These are phyloP conservation scores for Ammopiptanthus mongolicus DNA, from an alignment of 306 rosid genomes.

Conservation along the genomic window DNA sequence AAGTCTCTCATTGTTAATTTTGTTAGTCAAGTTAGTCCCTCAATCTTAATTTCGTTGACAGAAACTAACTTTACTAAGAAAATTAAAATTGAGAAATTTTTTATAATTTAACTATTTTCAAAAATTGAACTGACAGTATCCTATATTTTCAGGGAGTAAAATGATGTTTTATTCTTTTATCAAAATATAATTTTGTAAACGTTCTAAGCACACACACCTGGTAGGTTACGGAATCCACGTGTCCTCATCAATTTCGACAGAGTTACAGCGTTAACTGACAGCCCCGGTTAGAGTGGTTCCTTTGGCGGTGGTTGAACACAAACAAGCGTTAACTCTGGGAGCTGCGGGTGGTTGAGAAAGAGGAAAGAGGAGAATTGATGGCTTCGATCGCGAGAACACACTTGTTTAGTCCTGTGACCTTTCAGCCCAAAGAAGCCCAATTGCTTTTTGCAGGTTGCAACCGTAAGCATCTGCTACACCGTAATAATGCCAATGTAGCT, in stretches of 20 bases:
- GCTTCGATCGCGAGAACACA: constrained; percentile 32
- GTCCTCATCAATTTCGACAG: not conserved
- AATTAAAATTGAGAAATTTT: too few relatives aligned
- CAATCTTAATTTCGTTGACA: too few relatives aligned
- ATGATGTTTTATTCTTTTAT: too few relatives aligned
- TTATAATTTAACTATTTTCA: too few relatives aligned
- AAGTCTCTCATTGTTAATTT: too few relatives aligned
- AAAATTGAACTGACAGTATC: too few relatives aligned
- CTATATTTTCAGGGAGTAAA: too few relatives aligned
- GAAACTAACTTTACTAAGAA: too few relatives aligned
- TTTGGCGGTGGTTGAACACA: not conserved
- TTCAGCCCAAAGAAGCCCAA: constrained; percentile 23
- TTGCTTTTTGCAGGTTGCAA: constrained; percentile 20
- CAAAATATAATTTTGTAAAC: too few relatives aligned
- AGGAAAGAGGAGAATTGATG: constrained; percentile 30
- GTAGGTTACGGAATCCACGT: not conserved
- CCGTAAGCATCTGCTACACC: constrained; percentile 17
- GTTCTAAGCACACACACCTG: too few relatives aligned
- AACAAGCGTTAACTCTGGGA: not conserved
- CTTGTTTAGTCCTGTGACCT: constrained; percentile 11
- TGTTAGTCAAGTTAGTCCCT: too few relatives aligned
- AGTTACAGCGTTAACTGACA: not conserved
- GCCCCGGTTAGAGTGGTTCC: not conserved
- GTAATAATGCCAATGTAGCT: constrained; percentile 36
- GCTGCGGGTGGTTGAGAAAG: not conserved